Conservation (phyloP, 495 filamentous ascomycete species). For the Penicillium chermesinum region DNA sequence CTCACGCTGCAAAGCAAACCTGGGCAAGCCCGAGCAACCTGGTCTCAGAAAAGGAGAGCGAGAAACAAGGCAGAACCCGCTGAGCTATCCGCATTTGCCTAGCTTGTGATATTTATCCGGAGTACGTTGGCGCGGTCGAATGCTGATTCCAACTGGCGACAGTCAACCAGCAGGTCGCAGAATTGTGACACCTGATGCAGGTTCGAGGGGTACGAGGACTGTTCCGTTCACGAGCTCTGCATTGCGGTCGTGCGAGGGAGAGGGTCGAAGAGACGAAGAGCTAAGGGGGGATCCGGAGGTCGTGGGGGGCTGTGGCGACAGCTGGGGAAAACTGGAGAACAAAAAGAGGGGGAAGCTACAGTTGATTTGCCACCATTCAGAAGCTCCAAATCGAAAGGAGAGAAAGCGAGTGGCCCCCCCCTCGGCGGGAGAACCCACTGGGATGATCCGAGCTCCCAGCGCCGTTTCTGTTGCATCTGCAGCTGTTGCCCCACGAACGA, state of each 20-base stretch:
- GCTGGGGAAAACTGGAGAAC: not conserved
- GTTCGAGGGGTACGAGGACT: slow-evolving; percentile 20
- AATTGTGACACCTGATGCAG: slow-evolving; percentile 26
- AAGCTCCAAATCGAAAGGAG: too few species aligned
- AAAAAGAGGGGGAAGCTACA: not conserved
- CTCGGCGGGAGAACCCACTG: slow-evolving; percentile 3
- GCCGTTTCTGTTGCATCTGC: not conserved
- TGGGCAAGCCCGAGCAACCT: too few species aligned
- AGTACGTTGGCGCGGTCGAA: not conserved
- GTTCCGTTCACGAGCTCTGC: slow-evolving; percentile 16
- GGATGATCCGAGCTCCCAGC: slow-evolving; percentile 11
- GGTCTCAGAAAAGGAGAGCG: too few species aligned
- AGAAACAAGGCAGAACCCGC: too few species aligned
- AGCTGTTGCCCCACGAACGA: not conserved
- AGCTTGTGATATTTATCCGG: slow-evolving; percentile 15
- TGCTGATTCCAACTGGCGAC: slow-evolving; percentile 13
- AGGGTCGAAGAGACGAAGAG: too few species aligned
- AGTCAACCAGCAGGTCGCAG: slow-evolving; percentile 4
- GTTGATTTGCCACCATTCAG: not conserved
- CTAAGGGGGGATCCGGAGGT: not conserved
- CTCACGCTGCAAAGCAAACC: too few species aligned
- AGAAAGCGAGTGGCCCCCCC: not conserved
- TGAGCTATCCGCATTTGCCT: too few species aligned
- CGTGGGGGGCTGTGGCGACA: not conserved
- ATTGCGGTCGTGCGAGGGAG: slow-evolving; percentile 13